Evolutionary conservation across 1,139 yeast species (phyloP).

Genomic region (Sugiyamaella neomexicana): DNA sequence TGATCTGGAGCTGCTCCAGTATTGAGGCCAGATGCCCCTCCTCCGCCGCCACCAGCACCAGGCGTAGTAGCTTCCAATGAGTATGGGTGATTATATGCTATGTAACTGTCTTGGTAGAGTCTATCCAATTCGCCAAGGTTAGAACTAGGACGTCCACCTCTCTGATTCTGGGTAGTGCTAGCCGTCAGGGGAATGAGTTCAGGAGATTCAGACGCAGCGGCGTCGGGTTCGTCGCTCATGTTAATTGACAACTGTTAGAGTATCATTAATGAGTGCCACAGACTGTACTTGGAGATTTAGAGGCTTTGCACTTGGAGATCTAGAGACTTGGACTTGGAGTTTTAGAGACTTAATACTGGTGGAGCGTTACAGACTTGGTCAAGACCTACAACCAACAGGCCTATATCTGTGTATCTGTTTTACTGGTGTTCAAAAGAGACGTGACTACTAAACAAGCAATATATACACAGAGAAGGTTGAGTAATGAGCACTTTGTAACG

Average conservation of each 20-base stretch:
- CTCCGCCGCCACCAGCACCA: slow-evolving; percentile 5
- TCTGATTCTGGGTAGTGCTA: not conserved
- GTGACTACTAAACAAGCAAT: no score
- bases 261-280: no score
- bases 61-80: slow-evolving; percentile 3
- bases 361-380: no score
- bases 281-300: not conserved
- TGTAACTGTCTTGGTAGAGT: slow-evolving; percentile 8
- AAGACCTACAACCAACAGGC: no score
- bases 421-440: no score
- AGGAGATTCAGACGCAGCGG: slow-evolving; percentile 5
- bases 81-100: slow-evolving; percentile 6
- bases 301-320: not conserved
- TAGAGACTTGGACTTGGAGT: no score
- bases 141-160: slow-evolving; percentile 1
- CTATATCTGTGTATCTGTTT: no score
- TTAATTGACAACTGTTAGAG: not conserved
- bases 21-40: not conserved
- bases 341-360: no score
- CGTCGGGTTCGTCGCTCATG: slow-evolving; percentile 4
- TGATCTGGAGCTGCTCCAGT: not conserved
- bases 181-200: slow-evolving; percentile 6
- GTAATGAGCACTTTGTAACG: no score
- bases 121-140: slow-evolving; percentile 5
- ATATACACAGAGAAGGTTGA: no score